Base-by-base conservation (phyloP, 306 rosid species). In the Abrus pulchellus region DNA sequence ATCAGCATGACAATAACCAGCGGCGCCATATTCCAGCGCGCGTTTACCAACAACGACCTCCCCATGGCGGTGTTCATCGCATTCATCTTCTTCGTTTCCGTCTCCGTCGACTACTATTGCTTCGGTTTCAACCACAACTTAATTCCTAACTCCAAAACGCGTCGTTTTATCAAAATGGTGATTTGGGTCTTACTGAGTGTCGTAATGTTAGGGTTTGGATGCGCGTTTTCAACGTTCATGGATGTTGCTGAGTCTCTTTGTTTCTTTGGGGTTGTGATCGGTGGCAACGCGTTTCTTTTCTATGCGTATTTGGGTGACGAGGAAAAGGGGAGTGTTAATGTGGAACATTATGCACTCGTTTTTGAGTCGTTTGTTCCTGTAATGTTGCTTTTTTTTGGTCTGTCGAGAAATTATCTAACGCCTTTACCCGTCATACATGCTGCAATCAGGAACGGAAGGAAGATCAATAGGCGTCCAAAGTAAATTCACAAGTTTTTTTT, bases 171-270 rank as follows among this genome's bases (percentile, higher is more conserved):
- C 20, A 61, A 61, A 12, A 33, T 61, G 44, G n/a, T 33, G 12
- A 84, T 57, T 2, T 84, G 87, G 84, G 34, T 70, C 1, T 80
- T 84, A 82, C 1, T 80, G 0, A 80, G 82, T 47, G 1, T 63
- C 4, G 69, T 70, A 50, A 60, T 84, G 79, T 54, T 84, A 2
- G 84, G 84, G 28, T 80, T 80, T 69, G 87, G 85, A 1, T 75
- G 29, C 10, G 53, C 69, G 33, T 70, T 84, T 8, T 54, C 85
- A 1, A 80, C 64, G 7, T 75, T 80, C 55, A 69, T 62, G 85
- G 54, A 45, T 4, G 32, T 54, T 9, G 1, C 13, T 3, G 44
- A 7, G 38, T 80, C 82, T 44, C 0, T 54, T 1, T 20, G 7
- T 20, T 34, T 84, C 9, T 75, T 54, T 38, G 69, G 10, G 7